Evolutionary conservation across 805 yeast species (phyloP), one percentile per base, ranked within the genome.

Genomic region (Ogataea trehalophila): DNA sequence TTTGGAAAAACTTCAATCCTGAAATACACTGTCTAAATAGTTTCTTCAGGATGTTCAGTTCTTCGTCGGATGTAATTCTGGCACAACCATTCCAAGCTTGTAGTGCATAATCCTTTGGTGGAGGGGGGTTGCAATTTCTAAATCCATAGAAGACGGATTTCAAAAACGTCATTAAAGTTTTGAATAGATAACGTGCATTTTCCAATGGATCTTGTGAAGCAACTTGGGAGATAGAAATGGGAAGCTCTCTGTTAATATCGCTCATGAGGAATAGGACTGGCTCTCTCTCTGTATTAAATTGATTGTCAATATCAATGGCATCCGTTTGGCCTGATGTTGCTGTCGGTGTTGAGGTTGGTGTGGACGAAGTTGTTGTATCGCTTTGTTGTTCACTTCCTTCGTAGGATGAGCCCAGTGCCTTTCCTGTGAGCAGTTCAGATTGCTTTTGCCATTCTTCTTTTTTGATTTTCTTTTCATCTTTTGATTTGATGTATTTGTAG

Each of bases 81-180:
- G 97, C 95, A 17, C 85, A 77, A 48, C 87, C 94, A 50, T 85
- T 83, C 97, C 97, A 92, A 36, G 74, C 73, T 46, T 75, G 79
- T 5, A 73, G 69, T 38, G 75, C 70, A 43, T 75, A 70, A 9
- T 76, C 81, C 26, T 70, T 66, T 15, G 79, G 75, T 0, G 95
- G 85, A 1, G 92, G 85, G 1, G 97, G 95, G 60, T 91, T 92
- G 62, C 96, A 90, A 44, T 83, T 82, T 61, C 89, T 90, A 54
- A 95, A 72, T 4, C 96, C 96, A 65, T 84, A 87, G 58, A 92
- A 85, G 39, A 90, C 86, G 0, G 97, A 87, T 62, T 91, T 89
- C 59, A 94, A 71, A 61, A 94, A 94, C 5, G 91, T 86, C 84
- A 94, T 80, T 45, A 95, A 70, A 5, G 96, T 90, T 54, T 92